A percentile compares a stretch with the other conserved stretches of the same genome.
These are phyloP conservation scores for Coemansia linderi DNA, from an alignment of 371 early-diverging fungal genomes.

Conservation along the genomic window DNA sequence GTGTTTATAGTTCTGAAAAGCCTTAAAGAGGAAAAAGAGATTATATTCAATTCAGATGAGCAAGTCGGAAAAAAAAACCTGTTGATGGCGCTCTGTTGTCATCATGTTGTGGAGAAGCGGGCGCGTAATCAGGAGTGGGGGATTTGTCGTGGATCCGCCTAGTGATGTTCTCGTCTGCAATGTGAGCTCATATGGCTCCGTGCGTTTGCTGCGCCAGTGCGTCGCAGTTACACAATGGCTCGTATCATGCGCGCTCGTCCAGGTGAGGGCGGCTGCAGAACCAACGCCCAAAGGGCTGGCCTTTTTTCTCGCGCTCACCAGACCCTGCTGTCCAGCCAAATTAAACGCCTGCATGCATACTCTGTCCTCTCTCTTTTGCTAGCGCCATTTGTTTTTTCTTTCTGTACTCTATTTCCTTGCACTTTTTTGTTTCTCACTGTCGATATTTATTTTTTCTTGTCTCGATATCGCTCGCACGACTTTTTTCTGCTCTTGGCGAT, in stretches of 20 bases:
- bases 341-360: neutral
- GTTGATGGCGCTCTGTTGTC: conserved; percentile 1
- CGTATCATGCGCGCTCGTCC: conserved; percentile 1
- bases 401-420: neutral
- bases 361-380: neutral
- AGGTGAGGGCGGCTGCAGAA: conserved; percentile 7
- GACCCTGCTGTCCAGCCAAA: neutral
- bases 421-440: neutral
- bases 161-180: neutral
- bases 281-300: neutral
- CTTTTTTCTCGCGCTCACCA: neutral
- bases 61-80: neutral
- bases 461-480: neutral
- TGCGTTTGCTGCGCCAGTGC: neutral
- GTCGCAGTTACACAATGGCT: neutral
- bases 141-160: neutral
- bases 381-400: neutral
- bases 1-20: neutral
- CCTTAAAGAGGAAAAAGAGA: neutral
- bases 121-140: conserved; percentile 1
- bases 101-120: neutral
- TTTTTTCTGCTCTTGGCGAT: neutral
- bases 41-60: neutral
- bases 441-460: neutral
- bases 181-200: neutral